These are phyloP conservation scores for Macrocystidia cucumis DNA, from an alignment of 1,284 basidiomycete genomes.

Conservation along the genomic window DNA sequence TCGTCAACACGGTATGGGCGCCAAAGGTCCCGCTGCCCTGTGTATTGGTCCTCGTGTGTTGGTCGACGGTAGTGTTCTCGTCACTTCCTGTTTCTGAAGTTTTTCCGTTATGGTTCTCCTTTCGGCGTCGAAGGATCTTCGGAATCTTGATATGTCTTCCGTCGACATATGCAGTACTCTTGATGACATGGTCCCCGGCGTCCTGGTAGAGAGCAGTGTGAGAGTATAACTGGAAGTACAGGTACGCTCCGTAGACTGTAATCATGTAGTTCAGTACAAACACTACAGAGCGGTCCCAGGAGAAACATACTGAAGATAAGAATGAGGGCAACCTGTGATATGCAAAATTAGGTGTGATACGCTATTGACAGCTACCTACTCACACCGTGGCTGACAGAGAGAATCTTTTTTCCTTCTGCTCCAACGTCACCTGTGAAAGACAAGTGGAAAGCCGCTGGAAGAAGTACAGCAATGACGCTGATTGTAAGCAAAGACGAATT, in stretches of 20 bases:
- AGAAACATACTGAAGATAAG: slow-evolving; percentile 55
- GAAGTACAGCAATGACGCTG: slow-evolving; percentile 72
- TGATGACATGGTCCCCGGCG: slow-evolving; percentile 25
- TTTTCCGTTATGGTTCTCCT: slow-evolving; percentile 13
- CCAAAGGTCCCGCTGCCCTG: neutral
- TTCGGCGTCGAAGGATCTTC: slow-evolving; percentile 26
- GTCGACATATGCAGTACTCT: slow-evolving; percentile 37
- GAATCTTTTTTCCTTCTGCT: slow-evolving; percentile 39
- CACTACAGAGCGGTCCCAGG: neutral
- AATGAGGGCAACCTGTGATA: slow-evolving; percentile 52
- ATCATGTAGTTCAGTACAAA: slow-evolving; percentile 2
- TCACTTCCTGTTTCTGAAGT: slow-evolving; percentile 6
- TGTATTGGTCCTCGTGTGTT: slow-evolving; percentile 1
- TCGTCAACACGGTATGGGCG: slow-evolving; percentile 11
- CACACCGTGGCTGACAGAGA: slow-evolving; percentile 76
- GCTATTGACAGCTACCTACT: slow-evolving; percentile 18
- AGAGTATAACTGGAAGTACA: slow-evolving; percentile 85
- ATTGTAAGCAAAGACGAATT: slow-evolving; percentile 77
- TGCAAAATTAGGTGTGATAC: neutral
- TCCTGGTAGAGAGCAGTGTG: slow-evolving; percentile 78
- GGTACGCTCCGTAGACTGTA: slow-evolving; percentile 65
- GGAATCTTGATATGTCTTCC: slow-evolving; percentile 34
- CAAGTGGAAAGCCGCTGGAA: slow-evolving; percentile 66
- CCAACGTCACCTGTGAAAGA: slow-evolving; percentile 15
- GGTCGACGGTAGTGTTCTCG: slow-evolving; percentile 1